These are phyloP conservation scores for Hymenoscyphus albidus DNA, from an alignment of 2,329 filamentous ascomycete species.

Conservation along the genomic window DNA sequence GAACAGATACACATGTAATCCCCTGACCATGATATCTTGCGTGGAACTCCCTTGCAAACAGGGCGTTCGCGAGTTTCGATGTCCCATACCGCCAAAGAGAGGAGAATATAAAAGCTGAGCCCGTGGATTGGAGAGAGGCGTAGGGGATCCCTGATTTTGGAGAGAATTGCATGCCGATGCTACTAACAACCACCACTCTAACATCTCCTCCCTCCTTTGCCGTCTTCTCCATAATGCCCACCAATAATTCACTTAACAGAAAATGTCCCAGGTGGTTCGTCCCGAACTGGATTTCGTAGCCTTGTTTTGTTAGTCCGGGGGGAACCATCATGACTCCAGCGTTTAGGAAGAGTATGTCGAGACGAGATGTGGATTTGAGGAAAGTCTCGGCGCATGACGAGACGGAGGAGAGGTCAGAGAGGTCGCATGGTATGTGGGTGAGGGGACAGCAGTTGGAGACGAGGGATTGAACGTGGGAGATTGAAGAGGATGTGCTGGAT, in stretches of 20 bases:
- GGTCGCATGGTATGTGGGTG: constrained; percentile 42
- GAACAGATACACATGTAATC: constrained; percentile 38
- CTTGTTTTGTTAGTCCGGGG: constrained; percentile 40
- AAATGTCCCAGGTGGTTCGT: constrained; percentile 49
- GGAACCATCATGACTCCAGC: constrained; percentile 44
- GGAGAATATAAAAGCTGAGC: constrained; percentile 22
- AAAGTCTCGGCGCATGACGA: constrained; percentile 40
- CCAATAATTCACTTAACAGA: constrained; percentile 40
- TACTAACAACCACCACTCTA: constrained; percentile 20
- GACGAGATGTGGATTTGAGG: constrained; percentile 31
- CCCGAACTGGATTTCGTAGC: constrained; percentile 48
- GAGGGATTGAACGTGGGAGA: constrained; percentile 36
- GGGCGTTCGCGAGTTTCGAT: constrained; percentile 45
- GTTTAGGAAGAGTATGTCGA: constrained; percentile 46
- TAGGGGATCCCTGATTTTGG: constrained; percentile 32
- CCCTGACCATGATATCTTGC: constrained; percentile 33
- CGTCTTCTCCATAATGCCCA: constrained; percentile 35
- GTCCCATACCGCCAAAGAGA: constrained; percentile 40
- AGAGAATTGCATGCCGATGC: constrained; percentile 15
- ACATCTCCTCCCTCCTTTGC: constrained; percentile 22
- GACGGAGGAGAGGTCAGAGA: constrained; percentile 43
- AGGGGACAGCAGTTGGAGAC: constrained; percentile 27
- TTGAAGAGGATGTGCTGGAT: constrained; percentile 38
- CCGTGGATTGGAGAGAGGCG: constrained; percentile 29
- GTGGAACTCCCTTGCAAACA: constrained; percentile 41